Evolutionary conservation across 257 asterid genomes (phyloP).

Genomic region (Gentiana straminea): DNA sequence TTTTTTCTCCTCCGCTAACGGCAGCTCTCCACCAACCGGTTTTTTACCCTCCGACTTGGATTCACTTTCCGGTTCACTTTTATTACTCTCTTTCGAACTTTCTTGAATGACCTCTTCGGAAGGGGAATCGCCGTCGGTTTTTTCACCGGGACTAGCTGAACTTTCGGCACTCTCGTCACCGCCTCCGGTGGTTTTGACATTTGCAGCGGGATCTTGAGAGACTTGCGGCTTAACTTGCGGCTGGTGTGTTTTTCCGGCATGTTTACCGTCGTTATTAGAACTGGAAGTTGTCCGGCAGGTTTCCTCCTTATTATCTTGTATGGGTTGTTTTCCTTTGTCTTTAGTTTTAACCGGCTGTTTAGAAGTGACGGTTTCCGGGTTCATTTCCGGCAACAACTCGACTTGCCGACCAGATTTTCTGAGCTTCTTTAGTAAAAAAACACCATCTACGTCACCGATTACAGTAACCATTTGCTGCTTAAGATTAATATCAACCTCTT

Average conservation of each 20-base stretch:
- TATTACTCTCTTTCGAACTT: constrained; percentile 3
- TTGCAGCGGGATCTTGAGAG: constrained; percentile 5
- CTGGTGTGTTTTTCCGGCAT: constrained; percentile 7
- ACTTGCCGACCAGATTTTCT: constrained; percentile 51
- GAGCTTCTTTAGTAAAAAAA: constrained; percentile 29
- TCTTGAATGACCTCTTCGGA: constrained; percentile 6
- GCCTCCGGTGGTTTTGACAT: neutral
- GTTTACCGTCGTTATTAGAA: constrained; percentile 10
- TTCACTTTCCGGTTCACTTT: constrained; percentile 10
- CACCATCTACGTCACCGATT: constrained; percentile 34
- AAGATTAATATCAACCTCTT: constrained; percentile 36
- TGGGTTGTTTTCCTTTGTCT: constrained; percentile 13
- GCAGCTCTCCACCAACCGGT: constrained; percentile 16
- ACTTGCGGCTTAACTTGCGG: constrained; percentile 6
- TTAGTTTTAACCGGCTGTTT: constrained; percentile 6
- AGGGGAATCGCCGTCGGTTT: constrained; percentile 2
- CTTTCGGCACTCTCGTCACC: neutral
- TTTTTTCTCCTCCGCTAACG: constrained; percentile 23
- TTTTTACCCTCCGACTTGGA: constrained; percentile 24
- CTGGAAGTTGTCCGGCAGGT: constrained; percentile 1
- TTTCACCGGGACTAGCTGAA: constrained; percentile 6
- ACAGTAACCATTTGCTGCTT: constrained; percentile 58
- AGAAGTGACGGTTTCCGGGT: constrained; percentile 6
- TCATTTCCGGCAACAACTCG: constrained; percentile 40
- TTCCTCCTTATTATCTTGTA: constrained; percentile 9